Base-by-base conservation (phyloP, 805 yeast species). In the Kodamaea jinghongensis region DNA sequence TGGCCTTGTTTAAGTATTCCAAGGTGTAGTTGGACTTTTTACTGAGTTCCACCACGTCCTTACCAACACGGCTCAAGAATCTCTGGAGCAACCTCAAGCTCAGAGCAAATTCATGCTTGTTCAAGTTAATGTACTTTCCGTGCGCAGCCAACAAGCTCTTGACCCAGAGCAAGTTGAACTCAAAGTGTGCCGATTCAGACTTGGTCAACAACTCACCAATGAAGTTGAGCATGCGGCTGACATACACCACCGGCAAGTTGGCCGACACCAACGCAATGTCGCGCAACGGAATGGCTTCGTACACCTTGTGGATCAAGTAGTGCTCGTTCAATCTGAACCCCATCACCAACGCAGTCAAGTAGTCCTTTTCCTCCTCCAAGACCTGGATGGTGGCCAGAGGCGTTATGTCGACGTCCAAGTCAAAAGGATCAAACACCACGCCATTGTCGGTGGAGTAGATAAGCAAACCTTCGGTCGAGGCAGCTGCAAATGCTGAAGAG, bases 391-490 rank as follows among this genome's bases (percentile, higher is more conserved):
- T 83, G 4, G 85, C 67, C 33, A 79, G 85, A 1, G 96, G 95
- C 0, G 99, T 93, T 20, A 91, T 79, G 52, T 93, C 98, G 34
- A 89, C 70, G 57, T 91, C 98, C 56, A 93, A 73, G 60, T 93
- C 98, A 58, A 87, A 87, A 25, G 99, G 99, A 68, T 93, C 99
- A 57, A 93, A 93, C 20, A 81, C 66, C 36, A 83, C 63, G 8
- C 77, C 67, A 36, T 81, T 81, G 60, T 91, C 95, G 28, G 89
- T 76, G 1, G 96, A 83, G 58, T 77, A 93, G 1, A 93, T 70
- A 41, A 89, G 67, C 33, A 93, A 67, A 6, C 99, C 99, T 60
- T 91, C 98, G 0, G 99, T 93, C 0, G 96, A 82, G 0, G 96
- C 93, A 30, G 95, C 96, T 1, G 96, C 93, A 71, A 93, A 93